Evolutionary conservation across 108 stramenopile genomes (phyloP), one percentile per base, ranked within the genome.

Genomic region (Nitzschia inconspicua): DNA sequence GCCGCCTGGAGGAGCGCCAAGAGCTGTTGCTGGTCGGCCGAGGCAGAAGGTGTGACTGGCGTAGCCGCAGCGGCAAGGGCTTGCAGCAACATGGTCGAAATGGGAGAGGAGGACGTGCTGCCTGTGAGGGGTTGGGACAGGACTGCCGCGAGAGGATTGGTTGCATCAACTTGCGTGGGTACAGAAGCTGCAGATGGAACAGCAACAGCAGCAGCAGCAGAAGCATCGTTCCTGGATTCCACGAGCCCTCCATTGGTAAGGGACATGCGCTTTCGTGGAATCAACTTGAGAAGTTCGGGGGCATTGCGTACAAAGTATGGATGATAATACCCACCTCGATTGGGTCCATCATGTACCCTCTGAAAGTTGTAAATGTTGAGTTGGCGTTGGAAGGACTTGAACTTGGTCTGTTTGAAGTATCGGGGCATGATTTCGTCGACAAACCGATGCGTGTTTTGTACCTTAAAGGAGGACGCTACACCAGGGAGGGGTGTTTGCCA

Each of bases 361-460:
- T 69, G 51, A 60, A 87, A 93, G 29, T 86, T 86, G 57, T 93
- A 93, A 7, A 93, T 66, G 65, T 93, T 89, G 16, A 89, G 72
- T 67, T 76, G 70, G 8, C 90, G 79, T 66, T 53, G 25, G 26
- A 54, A 54, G 54, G 63, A 65, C 27, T 68, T 62, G 58, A 57
- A 76, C 41, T 76, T 76, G 8, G 75, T 69, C 28, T 76, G 75
- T 23, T 57, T 59, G 60, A 96, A 96, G 66, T 87, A 93, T 7
- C 56, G 43, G 8, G 85, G 84, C 88, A 96, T 81, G 36, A 91
- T 44, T 18, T 72, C 14, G 4, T 74, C 56, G 13, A 80, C 83
- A 44, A 88, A 84, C 18, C 44, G 50, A 8, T 82, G 60, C n/a
- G 68, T 68, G 22, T 80, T 59, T 48, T 83, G 80, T 19, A 90